Base-by-base conservation (phyloP, 257 asterid genomes). In the Plectranthus barbatus region DNA sequence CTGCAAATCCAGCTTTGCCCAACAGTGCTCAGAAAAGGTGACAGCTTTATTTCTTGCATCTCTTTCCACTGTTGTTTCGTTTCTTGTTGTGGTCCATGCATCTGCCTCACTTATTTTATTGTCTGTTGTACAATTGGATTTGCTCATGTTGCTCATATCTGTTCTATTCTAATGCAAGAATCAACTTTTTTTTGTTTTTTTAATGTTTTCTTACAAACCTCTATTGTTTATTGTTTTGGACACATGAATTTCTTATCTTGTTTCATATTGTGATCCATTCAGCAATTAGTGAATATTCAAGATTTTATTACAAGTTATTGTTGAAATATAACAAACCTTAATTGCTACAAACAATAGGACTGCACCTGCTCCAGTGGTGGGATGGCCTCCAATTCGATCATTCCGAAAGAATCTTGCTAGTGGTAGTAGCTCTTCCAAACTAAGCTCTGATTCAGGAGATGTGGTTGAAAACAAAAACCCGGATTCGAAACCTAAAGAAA, bases 331-430 rank as follows among this genome's bases (percentile, higher is more conserved):
- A n/a, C n/a, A n/a, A n/a, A n/a, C n/a, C n/a, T n/a, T n/a, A n/a
- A n/a, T n/a, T n/a, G n/a, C n/a, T n/a, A n/a, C n/a, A n/a, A 9
- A 9, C 3, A 45, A 36, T 61, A 90, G 97, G 76, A 80, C 80
- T 68, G 94, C 94, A 42, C 84, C 94, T 62, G 83, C 85, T 51
- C 83, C 89, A 24, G 87, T 85, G 36, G 97, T 87, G 67, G 97
- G 97, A 19, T 90, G 97, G 97, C 97, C 97, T 59, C 97, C 97
- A 1, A 26, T 90, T 62, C 81, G 96, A 33, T 84, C 96, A 9
- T 89, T 79, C 55, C 76, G 96, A 56, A 89, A 82, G 84, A 86
- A 84, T 72, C 74, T 79, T 29, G 80, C 86, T 2, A 79, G 75
- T 31, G 85, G 83, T 55, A 72, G 83, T 55, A 72, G 75, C 60